Base-by-base conservation (phyloP, 2,329 filamentous ascomycete species). In the Pseudofabraea citricarpa region DNA sequence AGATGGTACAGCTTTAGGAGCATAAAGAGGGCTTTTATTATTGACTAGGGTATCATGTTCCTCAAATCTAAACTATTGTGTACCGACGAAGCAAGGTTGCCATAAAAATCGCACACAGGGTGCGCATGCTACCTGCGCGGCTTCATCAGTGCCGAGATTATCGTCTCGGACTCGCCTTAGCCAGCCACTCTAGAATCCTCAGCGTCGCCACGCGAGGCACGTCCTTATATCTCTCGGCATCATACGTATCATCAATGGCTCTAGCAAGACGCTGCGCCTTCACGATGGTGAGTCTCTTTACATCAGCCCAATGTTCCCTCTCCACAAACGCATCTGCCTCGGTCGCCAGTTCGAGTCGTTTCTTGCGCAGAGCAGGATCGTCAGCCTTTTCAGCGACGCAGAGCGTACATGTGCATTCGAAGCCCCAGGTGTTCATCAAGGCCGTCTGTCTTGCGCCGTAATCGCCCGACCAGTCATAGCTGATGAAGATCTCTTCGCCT, bases 401-500 rank as follows among this genome's bases (percentile, higher is more conserved):
- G 2, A 51, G 20, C 13, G 31, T 51, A 22, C 72, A 75, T 2
- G 41, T 41, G 41, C 72, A 75, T 2, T 15, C 45, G 35, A 75
- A 74, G 0, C 61, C 64, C 69, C 70, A 74, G 4, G 41, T 33
- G 2, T 44, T 32, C 2, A 45, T 29, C n/a, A 59, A 52, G 44
- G 64, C 62, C 0, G 54, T 52, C 8, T 64, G 56, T 4, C 64
- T 55, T 0, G 54, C 45, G 4, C 52, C 46, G 1, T 51, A 31
- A 2, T 47, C 39, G 2, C 45, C 4, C 2, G 61, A 55, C 3
- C 42, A 13, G 3, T 49, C 43, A 48, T 77, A 77, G 36, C 49
- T 50, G 43, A 70, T 66, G 2, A 55, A 52, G 7, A 81, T 54
- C 53, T 81, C 75, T 0, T 73, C 67, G 13, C 62, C 61, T 0